Conservation (phyloP, 805 yeast species). For the Metschnikowia borealis region DNA sequence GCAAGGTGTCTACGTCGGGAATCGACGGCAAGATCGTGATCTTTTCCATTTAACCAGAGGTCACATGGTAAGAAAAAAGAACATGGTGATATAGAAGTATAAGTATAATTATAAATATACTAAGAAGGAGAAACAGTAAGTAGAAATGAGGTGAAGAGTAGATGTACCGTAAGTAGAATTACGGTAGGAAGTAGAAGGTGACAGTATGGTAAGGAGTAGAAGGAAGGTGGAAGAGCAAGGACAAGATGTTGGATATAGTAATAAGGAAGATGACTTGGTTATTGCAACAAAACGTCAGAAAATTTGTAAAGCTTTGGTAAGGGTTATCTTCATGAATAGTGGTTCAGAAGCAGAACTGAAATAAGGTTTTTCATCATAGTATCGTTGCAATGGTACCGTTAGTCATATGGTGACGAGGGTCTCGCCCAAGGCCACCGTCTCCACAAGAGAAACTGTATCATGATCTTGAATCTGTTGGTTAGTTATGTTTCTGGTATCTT, state of each 20-base stretch:
- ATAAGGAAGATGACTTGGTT: background rate
- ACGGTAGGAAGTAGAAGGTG: too few relatives aligned
- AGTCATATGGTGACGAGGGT: constrained; percentile 11
- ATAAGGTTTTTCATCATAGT: constrained; percentile 57
- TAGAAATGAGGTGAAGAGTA: too few relatives aligned
- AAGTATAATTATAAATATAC: too few relatives aligned
- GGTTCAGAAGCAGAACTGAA: constrained; percentile 99
- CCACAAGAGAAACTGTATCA: constrained; percentile 4
- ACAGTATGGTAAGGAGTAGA: background rate
- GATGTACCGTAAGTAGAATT: too few relatives aligned
- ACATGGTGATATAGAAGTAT: too few relatives aligned
- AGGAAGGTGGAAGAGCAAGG: background rate
- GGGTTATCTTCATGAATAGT: constrained; percentile 67
- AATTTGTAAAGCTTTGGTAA: constrained; percentile 48
- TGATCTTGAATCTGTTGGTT: background rate
- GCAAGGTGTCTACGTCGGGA: constrained; percentile 64
- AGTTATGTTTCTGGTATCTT: background rate
- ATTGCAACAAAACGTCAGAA: constrained; percentile 31
- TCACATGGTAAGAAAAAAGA: background rate
- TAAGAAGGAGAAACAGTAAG: too few relatives aligned
- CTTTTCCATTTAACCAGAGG: constrained; percentile 33
- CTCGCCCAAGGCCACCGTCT: constrained; percentile 15
- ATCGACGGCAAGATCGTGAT: constrained; percentile 90
- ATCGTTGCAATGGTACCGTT: constrained; percentile 15
- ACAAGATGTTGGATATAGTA: too few relatives aligned